These are phyloP conservation scores for Epichloe coenophiala DNA, from an alignment of 2,329 filamentous ascomycete genomes.

Conservation along the genomic window DNA sequence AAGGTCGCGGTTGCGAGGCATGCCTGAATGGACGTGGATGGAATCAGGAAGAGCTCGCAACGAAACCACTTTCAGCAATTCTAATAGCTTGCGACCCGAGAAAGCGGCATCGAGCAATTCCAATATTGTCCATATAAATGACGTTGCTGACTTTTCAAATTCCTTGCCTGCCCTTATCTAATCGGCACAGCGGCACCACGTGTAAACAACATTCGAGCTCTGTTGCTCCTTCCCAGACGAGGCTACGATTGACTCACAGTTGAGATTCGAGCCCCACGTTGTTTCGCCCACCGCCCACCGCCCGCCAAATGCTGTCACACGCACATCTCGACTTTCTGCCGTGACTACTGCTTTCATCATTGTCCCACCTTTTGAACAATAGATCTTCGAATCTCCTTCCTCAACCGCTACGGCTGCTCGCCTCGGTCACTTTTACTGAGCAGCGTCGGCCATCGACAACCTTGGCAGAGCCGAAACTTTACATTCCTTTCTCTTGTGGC, in stretches of 20 bases:
- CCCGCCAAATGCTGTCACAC: not conserved
- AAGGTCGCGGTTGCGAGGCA: not conserved
- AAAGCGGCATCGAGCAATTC: not conserved
- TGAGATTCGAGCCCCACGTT: not conserved
- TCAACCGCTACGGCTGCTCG: not conserved
- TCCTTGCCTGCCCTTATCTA: not conserved
- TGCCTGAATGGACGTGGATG: slow-evolving; percentile 13
- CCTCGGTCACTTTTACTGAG: not conserved
- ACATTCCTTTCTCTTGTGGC: not conserved
- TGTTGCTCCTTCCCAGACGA: not conserved
- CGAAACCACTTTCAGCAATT: not conserved
- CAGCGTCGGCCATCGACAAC: not conserved
- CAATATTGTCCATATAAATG: no score
- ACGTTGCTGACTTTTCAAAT: not conserved
- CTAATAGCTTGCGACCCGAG: not conserved
- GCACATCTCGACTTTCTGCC: slow-evolving; percentile 1
- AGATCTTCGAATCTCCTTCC: not conserved
- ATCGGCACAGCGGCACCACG: not conserved
- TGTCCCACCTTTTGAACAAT: not conserved
- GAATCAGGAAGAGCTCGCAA: slow-evolving; percentile 14
- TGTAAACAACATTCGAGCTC: not conserved
- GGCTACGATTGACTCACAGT: no score
- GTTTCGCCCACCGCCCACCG: slow-evolving; percentile 1
- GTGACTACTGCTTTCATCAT: not conserved
- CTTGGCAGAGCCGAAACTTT: not conserved